A percentile compares a stretch with the other conserved stretches of the same genome.
These are phyloP conservation scores for Staphylotrichum tortipilum DNA, from an alignment of 495 filamentous ascomycete species.

Conservation along the genomic window DNA sequence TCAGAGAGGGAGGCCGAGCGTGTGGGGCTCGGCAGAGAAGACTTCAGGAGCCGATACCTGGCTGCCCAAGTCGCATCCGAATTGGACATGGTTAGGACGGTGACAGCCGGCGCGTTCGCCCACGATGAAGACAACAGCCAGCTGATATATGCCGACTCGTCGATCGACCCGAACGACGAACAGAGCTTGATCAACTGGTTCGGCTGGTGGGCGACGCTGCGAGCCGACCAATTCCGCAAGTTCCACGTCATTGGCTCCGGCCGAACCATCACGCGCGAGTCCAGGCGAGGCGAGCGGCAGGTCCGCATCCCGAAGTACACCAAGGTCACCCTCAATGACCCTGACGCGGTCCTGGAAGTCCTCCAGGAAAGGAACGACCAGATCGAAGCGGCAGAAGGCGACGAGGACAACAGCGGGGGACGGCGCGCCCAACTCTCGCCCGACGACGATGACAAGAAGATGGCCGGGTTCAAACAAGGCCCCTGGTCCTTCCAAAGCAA, in stretches of 20 bases:
- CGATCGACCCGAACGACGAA: constrained; percentile 45
- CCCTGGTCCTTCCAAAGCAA: constrained; percentile 11
- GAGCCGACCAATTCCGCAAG: constrained; percentile 38
- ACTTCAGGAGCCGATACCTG: constrained; percentile 21
- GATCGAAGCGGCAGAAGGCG: background rate
- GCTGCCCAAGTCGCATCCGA: constrained; percentile 18
- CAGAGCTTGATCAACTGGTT: constrained; percentile 46
- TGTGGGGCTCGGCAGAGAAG: constrained; percentile 16
- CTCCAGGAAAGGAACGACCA: constrained; percentile 9
- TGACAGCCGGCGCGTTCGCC: constrained; percentile 5
- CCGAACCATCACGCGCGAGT: constrained; percentile 9
- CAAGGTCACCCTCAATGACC: constrained; percentile 28
- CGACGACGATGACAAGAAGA: background rate
- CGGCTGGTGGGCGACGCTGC: constrained; percentile 42
- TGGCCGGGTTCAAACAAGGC: background rate
- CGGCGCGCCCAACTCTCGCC: too few relatives aligned
- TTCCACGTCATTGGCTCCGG: constrained; percentile 41
- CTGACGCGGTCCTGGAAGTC: constrained; percentile 27
- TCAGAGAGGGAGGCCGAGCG: constrained; percentile 16
- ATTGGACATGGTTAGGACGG: constrained; percentile 12
- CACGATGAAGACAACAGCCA: constrained; percentile 29
- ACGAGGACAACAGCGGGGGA: background rate
- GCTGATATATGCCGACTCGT: constrained; percentile 32
- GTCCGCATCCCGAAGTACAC: constrained; percentile 35
- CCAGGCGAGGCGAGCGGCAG: constrained; percentile 24